A percentile compares a stretch with the other conserved stretches of the same genome.
These are phyloP conservation scores for Mortierella sp. DNA, from an alignment of 371 early-diverging fungal species.

Conservation along the genomic window DNA sequence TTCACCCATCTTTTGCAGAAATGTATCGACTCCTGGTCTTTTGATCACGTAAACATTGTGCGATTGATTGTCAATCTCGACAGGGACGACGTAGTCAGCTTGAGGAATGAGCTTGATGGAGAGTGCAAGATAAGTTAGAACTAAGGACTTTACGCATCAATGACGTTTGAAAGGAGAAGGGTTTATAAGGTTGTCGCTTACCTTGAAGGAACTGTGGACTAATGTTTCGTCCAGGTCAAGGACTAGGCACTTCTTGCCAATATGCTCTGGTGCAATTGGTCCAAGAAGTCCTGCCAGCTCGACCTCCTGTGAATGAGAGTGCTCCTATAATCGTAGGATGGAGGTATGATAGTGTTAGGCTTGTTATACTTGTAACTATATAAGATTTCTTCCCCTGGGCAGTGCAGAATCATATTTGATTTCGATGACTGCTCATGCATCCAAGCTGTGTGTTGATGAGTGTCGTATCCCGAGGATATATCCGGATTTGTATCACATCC, in stretches of 20 bases:
- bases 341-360: too few relatives aligned
- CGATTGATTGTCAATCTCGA: slow-evolving; percentile 90
- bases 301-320: slow-evolving; percentile 32
- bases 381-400: too few relatives aligned
- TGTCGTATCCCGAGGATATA: not conserved
- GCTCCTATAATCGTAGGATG: slow-evolving; percentile 18
- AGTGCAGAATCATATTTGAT: too few relatives aligned
- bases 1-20: slow-evolving; percentile 88
- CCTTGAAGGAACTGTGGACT: slow-evolving; percentile 88
- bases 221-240: slow-evolving; percentile 91
- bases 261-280: slow-evolving; percentile 62
- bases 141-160: too few relatives aligned
- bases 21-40: slow-evolving; percentile 95
- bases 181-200: slow-evolving; percentile 3
- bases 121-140: too few relatives aligned
- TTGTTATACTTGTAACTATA: too few relatives aligned
- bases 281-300: slow-evolving; percentile 53
- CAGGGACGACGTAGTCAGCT: slow-evolving; percentile 91
- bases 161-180: too few relatives aligned
- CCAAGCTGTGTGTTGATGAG: too few relatives aligned
- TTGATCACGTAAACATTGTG: slow-evolving; percentile 97
- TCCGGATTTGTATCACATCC: not conserved
- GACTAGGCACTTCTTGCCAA: slow-evolving; percentile 85
- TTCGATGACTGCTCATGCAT: too few relatives aligned
- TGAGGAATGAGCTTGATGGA: slow-evolving; percentile 72